These are phyloP conservation scores for Pontederia paniculata DNA, from an alignment of 176 grass and related monocot genomes.

Conservation along the genomic window DNA sequence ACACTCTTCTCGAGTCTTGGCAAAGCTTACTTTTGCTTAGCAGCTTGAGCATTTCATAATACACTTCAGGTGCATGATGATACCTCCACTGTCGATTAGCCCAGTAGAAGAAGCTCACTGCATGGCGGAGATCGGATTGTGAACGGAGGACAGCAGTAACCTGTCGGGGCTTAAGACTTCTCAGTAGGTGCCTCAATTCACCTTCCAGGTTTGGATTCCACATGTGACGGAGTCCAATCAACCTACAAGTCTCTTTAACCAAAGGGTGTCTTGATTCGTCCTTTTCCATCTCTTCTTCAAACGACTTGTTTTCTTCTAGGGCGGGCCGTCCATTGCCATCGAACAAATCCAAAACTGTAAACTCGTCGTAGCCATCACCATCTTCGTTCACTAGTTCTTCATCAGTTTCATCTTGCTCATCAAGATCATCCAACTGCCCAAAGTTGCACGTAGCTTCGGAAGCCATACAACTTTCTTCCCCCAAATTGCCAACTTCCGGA, in stretches of 20 bases:
- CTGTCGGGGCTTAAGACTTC: conserved; percentile 42
- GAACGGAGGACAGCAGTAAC: conserved; percentile 53
- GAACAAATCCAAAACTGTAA: conserved; percentile 24
- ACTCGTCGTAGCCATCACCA: conserved; percentile 1
- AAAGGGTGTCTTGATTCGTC: conserved; percentile 51
- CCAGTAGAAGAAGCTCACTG: conserved; percentile 76
- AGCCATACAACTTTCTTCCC: too few species aligned
- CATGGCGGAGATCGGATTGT: conserved; percentile 38
- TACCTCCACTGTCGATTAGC: conserved; percentile 79
- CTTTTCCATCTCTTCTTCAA: conserved; percentile 18
- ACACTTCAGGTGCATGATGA: conserved; percentile 69
- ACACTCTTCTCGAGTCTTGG: conserved; percentile 51
- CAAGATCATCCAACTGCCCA: conserved; percentile 2
- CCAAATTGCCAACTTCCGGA: too few species aligned
- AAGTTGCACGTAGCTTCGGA: not conserved
- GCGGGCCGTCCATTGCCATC: conserved; percentile 5
- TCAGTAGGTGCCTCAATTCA: conserved; percentile 53
- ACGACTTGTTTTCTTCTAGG: not conserved
- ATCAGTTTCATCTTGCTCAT: conserved; percentile 1
- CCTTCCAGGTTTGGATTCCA: conserved; percentile 67
- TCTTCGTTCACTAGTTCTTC: conserved; percentile 9
- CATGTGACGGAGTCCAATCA: conserved; percentile 49
- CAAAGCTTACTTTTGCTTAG: conserved; percentile 75
- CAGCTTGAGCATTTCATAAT: conserved; percentile 63
- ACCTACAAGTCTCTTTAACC: conserved; percentile 50